phyloP scores from a whole-genome alignment of 306 rosid species.

The Fagus crenata region DNA sequence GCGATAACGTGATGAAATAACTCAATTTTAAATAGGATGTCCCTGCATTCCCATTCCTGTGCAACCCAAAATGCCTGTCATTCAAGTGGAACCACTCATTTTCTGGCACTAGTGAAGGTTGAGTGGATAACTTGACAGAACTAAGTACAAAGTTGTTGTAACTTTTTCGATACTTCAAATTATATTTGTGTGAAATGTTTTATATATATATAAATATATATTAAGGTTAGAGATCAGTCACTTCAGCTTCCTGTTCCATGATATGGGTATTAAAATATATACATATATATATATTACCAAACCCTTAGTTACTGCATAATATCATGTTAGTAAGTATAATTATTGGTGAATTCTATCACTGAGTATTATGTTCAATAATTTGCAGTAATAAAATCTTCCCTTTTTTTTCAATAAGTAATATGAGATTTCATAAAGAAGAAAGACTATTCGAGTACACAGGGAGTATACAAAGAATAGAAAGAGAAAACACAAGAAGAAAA shows the following conservation, averaged over 20 bases:
- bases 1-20: not conserved
- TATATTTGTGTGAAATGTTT: not conserved
- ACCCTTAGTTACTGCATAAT: not conserved
- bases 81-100: not conserved
- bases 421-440: too few relatives aligned
- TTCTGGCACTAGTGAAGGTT: not conserved
- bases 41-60: not conserved
- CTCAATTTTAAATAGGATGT: not conserved
- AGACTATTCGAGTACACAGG: too few relatives aligned
- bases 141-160: not conserved
- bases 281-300: too few relatives aligned
- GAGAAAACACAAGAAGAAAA: too few relatives aligned
- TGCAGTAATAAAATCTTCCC: too few relatives aligned
- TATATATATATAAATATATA: too few relatives aligned
- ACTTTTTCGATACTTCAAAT: not conserved
- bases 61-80: not conserved
- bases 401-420: too few relatives aligned
- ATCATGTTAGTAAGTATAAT: too few relatives aligned
- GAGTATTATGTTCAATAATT: too few relatives aligned
- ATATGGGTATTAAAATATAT: too few relatives aligned
- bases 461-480: too few relatives aligned
- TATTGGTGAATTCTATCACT: too few relatives aligned
- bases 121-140: not conserved
- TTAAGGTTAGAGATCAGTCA: not conserved
- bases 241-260: not conserved